Percentiles rank a stretch among this genome's conserved stretches.
phyloP scores from a whole-genome alignment of 805 yeast genomes.

The Tetrapisispora taiwanensis region DNA sequence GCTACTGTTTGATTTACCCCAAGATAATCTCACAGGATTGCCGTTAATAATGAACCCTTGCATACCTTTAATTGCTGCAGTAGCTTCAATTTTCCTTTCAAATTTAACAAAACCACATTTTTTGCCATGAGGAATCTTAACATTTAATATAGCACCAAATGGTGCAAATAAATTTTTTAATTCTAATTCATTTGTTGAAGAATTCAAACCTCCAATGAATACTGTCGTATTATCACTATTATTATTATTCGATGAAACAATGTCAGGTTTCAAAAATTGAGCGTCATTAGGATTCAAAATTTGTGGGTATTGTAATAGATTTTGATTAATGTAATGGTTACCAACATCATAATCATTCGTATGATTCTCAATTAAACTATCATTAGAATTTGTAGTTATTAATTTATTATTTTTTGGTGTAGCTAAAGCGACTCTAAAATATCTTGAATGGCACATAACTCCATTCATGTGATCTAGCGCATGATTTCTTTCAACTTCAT shows the following conservation, averaged over 20 bases:
- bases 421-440: slow-evolving; percentile 67
- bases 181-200: slow-evolving; percentile 48
- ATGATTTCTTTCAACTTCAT: slow-evolving; percentile 54
- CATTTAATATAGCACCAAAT: slow-evolving; percentile 59
- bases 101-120: slow-evolving; percentile 74
- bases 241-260: too few relatives aligned
- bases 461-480: slow-evolving; percentile 73
- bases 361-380: too few relatives aligned
- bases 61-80: slow-evolving; percentile 66
- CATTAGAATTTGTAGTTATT: neutral
- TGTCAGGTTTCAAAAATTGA: too few relatives aligned
- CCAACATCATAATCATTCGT: neutral
- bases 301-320: too few relatives aligned
- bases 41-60: slow-evolving; percentile 75
- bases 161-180: slow-evolving; percentile 55
- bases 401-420: slow-evolving; percentile 48
- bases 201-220: slow-evolving; percentile 69
- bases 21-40: slow-evolving; percentile 57
- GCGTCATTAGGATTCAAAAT: too few relatives aligned
- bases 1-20: slow-evolving; percentile 45
- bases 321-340: neutral
- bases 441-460: slow-evolving; percentile 69
- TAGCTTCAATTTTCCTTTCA: slow-evolving; percentile 59
- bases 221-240: slow-evolving; percentile 39
- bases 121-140: slow-evolving; percentile 69